A percentile compares a stretch with the other conserved stretches of the same genome.
Conservation (phyloP, 2,329 filamentous ascomycete genomes). For the Uncinocarpus reesii region DNA sequence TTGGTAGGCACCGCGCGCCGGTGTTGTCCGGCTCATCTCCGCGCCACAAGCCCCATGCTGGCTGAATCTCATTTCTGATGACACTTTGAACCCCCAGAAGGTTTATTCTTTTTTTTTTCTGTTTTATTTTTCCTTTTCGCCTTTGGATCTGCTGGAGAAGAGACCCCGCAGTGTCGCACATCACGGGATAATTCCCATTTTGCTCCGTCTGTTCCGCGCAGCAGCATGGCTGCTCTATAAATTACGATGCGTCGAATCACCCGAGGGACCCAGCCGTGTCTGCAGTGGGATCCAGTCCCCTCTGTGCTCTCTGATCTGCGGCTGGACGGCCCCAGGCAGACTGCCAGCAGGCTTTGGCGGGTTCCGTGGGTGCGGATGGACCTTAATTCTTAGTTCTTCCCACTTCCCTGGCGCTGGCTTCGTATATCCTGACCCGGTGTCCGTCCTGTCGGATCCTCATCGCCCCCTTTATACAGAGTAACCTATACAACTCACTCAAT, state of each 20-base stretch:
- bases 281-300: neutral
- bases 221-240: neutral
- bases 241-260: neutral
- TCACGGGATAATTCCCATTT: neutral
- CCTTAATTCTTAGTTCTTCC: neutral
- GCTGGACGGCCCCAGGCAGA: too few species aligned
- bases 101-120: neutral
- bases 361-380: neutral
- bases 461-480: neutral
- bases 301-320: neutral
- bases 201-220: neutral
- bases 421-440: neutral
- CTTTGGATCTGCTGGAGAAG: neutral
- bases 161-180: conserved; percentile 1
- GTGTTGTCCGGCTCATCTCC: too few species aligned
- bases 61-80: too few species aligned
- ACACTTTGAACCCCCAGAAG: neutral
- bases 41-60: too few species aligned
- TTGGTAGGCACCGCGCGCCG: too few species aligned
- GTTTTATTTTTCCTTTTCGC: neutral
- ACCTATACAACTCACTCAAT: neutral
- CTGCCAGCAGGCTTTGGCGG: neutral
- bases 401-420: neutral
- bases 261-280: neutral
- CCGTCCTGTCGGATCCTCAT: conserved; percentile 2